Evolutionary conservation across 2,329 filamentous ascomycete species (phyloP).

Genomic region (Stachybotrys chartarum): DNA sequence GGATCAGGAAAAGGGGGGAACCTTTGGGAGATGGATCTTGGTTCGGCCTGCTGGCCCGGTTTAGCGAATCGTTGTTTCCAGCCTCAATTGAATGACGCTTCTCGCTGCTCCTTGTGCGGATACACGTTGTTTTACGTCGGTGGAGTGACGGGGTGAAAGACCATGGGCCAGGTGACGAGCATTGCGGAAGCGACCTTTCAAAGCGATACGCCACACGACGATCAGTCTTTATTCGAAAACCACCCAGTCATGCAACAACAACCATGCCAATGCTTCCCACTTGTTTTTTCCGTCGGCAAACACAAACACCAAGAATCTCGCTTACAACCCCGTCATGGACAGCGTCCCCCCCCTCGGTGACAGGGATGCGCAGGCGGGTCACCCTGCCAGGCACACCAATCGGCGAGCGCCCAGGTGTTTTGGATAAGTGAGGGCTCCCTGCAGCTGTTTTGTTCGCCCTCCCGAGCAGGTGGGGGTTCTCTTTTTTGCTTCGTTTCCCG

Average conservation of each 20-base stretch:
- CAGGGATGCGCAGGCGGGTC: neutral
- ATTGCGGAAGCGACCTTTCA: neutral
- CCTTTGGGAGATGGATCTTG: neutral
- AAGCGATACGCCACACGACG: neutral
- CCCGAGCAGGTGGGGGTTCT: neutral
- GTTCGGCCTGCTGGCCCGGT: neutral
- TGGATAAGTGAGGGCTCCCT: neutral
- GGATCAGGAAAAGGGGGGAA: too few relatives aligned
- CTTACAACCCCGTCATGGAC: neutral
- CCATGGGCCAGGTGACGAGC: neutral
- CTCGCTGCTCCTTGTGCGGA: neutral
- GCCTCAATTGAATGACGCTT: too few relatives aligned
- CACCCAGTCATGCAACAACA: neutral
- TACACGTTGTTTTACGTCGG: neutral
- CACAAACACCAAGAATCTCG: neutral
- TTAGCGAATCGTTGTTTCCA: neutral
- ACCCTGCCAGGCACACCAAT: neutral
- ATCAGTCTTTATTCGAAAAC: neutral
- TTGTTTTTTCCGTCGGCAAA: neutral
- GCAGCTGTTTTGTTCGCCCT: too few relatives aligned
- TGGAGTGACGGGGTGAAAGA: neutral
- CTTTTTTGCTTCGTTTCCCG: neutral
- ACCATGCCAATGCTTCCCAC: neutral
- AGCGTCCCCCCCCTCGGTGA: neutral
- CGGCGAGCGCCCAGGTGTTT: neutral